Evolutionary conservation across 257 asterid species (phyloP), one percentile per base, ranked within the genome.

Genomic region (Rauvolfia tetraphylla): DNA sequence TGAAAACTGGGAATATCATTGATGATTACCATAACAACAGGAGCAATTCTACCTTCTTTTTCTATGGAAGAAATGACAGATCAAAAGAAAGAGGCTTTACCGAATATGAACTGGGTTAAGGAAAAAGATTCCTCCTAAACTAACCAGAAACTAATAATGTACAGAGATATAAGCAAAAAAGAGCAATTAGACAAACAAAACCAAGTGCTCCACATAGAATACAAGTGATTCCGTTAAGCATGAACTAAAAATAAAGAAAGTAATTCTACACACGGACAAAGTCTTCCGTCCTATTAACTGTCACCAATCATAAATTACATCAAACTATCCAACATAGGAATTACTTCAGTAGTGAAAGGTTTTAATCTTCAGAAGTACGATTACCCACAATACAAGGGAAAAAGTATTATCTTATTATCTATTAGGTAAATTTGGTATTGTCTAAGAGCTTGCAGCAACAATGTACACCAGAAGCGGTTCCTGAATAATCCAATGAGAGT

Each of bases 1-100:
- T 89, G 96, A 87, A 89, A 89, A 84, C 97, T 94, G 94, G 88
- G 86, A 86, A 84, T 81, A 80, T 80, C 81, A 84, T 84, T 67
- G 46, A 82, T 76, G 87, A 85, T 75, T 78, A 88, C 82, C 67
- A 69, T 58, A 27, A 76, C 79, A 79, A 75, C 59, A 75, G 69
- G 36, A 38, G 67, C 74, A 74, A 69, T 36, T 36, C n/a, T 76
- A 27, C 78, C 75, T 78, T 81, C 69, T 65, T 53, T 63, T 76
- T 80, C 78, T 77, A 68, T 42, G 62, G 66, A 34, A 38, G 51
- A 42, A 38, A 44, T 74, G 57, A 9, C 73, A 56, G 2, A 27
- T 58, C 7, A 53, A 75, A 62, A 80, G 56, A n/a, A 58, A 63
- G 75, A 63, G 69, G 42, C 46, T 71, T 25, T 39, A 14, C 46